phyloP scores from a whole-genome alignment of 2,329 filamentous ascomycete genomes.

The Monosporascus sp. region DNA sequence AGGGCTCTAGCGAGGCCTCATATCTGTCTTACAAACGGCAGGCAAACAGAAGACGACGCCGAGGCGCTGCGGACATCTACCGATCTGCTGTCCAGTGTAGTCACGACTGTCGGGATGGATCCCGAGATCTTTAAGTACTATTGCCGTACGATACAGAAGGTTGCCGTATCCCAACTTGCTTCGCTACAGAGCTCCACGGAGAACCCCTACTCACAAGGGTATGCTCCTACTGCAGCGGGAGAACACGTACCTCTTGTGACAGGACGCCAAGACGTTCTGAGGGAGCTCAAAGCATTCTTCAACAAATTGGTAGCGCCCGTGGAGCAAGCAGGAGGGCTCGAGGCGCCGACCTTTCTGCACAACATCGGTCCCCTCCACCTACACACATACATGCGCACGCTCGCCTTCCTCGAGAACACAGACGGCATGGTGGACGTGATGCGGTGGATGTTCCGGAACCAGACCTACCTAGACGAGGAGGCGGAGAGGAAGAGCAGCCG shows the following conservation, averaged over 20 bases:
- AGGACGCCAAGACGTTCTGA: slow-evolving; percentile 1
- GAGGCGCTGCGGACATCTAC: slow-evolving; percentile 29
- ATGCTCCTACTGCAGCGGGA: neutral
- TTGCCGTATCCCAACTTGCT: slow-evolving; percentile 14
- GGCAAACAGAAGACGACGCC: slow-evolving; percentile 18
- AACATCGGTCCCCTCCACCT: slow-evolving; percentile 42
- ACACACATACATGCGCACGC: slow-evolving; percentile 58
- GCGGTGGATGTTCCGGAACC: slow-evolving; percentile 52
- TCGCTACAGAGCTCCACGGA: neutral
- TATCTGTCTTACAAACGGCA: slow-evolving; percentile 23
- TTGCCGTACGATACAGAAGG: slow-evolving; percentile 30
- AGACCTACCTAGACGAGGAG: slow-evolving; percentile 31
- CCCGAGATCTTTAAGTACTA: slow-evolving; percentile 31
- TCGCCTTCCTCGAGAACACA: slow-evolving; percentile 57
- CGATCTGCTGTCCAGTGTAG: slow-evolving; percentile 24
- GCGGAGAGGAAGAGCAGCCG: slow-evolving; percentile 25
- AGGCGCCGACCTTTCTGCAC: slow-evolving; percentile 29
- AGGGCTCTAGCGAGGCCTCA: slow-evolving; percentile 31
- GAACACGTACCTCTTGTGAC: slow-evolving; percentile 9
- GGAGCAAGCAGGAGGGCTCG: slow-evolving; percentile 12
- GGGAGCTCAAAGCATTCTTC: slow-evolving; percentile 12
- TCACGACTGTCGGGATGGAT: slow-evolving; percentile 27
- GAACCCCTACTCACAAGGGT: neutral
- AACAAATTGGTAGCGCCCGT: slow-evolving; percentile 22
- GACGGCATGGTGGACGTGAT: slow-evolving; percentile 53